Conservation (phyloP, 352 stramenopile genomes). For the Phytophthora europaea region DNA sequence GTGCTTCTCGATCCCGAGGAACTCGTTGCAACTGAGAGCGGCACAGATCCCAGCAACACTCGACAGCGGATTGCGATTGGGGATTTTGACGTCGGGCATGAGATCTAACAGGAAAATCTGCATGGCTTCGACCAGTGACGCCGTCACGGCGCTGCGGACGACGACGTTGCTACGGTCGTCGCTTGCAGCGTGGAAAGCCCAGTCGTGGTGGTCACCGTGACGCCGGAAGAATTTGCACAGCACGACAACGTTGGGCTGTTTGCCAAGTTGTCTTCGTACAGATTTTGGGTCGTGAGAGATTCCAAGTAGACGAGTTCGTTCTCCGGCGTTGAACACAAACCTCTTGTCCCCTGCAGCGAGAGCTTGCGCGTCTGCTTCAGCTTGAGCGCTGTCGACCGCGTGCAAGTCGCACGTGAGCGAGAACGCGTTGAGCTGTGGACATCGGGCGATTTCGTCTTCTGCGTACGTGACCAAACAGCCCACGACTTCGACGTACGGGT, state of each 20-base stretch:
- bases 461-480: constrained; percentile 55
- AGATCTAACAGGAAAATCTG: constrained; percentile 74
- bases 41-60: constrained; percentile 71
- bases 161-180: constrained; percentile 33
- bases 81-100: constrained; percentile 78
- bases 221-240: constrained; percentile 67
- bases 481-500: constrained; percentile 61
- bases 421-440: constrained; percentile 55
- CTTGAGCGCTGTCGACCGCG: constrained; percentile 33
- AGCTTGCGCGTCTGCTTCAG: constrained; percentile 35
- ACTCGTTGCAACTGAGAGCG: constrained; percentile 65
- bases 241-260: constrained; percentile 53
- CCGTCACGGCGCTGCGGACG: constrained; percentile 57
- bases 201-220: constrained; percentile 32
- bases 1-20: constrained; percentile 61
- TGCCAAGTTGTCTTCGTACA: constrained; percentile 6
- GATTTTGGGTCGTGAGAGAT: constrained; percentile 43
- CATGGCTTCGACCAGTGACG: constrained; percentile 56
- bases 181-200: constrained; percentile 51
- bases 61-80: constrained; percentile 67
- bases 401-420: constrained; percentile 53
- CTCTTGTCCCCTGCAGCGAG: constrained; percentile 35
- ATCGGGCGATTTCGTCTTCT: constrained; percentile 62
- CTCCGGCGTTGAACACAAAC: constrained; percentile 31
- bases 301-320: constrained; percentile 35